Base-by-base conservation (phyloP, 2,329 filamentous ascomycete species). In the Cladosporium sp. region DNA sequence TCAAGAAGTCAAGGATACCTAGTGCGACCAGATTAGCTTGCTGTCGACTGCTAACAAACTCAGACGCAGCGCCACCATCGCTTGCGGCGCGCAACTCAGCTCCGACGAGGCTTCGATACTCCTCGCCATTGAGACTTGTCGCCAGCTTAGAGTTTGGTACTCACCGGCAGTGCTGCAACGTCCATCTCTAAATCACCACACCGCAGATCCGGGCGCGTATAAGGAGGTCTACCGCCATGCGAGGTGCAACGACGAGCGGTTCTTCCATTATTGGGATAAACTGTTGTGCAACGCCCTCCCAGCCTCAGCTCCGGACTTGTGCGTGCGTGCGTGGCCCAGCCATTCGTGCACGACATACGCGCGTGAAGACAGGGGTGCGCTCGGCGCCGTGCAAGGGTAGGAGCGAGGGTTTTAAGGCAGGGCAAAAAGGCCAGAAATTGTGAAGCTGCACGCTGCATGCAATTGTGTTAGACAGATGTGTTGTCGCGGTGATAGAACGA, bases 401-500 rank as follows among this genome's bases (percentile, higher is more conserved):
- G 29, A 31, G 52, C 52, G 33, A 57, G 55, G 55, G n/a, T 7
- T 21, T 4, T 21, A 3, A n/a, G 29, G 53, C 31, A 33, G 53
- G 28, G 53, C 29, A 33, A 57, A 33, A 10, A 57, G 21, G 31
- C 2, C 55, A 26, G 55, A 57, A 28, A 18, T 16, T 28, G 55
- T 57, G 55, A 57, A 57, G 55, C 55, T 57, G 55, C 55, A 57
- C n/a, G 55, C 55, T 57, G 55, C 55, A 57, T 8, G 55, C 55
- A 40, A 57, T 40, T 57, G 33, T 57, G 55, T 57, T 57, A 57
- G 55, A 57, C 55, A 57, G 55, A 23, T 28, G 33, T 57, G 55
- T 57, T 57, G 55, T 55, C 29, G 52, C 52, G 52, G 52, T 21
- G 52, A 55, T 55, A 55, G 35, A 40, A 55, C 52, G 31, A 31